A percentile compares a stretch with the other conserved stretches of the same genome.
phyloP scores from a whole-genome alignment of 257 asterid genomes.

The Solanum pimpinellifolium region DNA sequence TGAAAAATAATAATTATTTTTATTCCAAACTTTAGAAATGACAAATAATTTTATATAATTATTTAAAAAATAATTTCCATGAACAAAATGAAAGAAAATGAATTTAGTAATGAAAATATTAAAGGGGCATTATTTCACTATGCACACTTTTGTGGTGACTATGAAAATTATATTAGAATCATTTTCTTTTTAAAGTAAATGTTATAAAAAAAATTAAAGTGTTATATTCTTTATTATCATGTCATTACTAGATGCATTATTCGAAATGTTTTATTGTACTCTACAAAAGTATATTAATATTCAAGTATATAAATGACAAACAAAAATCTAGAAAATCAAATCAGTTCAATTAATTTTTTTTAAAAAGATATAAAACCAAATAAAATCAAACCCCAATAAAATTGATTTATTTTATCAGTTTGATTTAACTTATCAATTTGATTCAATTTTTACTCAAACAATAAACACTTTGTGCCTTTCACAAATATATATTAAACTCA shows the following conservation, averaged over 20 bases:
- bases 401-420: not conserved
- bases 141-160: not conserved
- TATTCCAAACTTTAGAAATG: not conserved
- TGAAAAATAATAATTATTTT: no score
- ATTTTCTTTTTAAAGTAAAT: no score
- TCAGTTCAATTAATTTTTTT: not conserved
- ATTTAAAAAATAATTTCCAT: not conserved
- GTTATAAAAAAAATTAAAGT: no score
- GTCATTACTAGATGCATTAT: not conserved
- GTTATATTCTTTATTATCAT: no score
- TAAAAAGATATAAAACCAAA: not conserved
- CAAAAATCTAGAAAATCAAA: not conserved
- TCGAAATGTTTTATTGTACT: not conserved
- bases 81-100: constrained; percentile 13
- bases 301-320: not conserved
- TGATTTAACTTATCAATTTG: not conserved
- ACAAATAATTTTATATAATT: no score
- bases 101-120: constrained; percentile 42
- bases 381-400: not conserved
- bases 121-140: constrained; percentile 34
- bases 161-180: not conserved
- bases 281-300: not conserved
- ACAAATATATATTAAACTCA: not conserved
- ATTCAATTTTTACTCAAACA: not conserved
- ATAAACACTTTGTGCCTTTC: not conserved